Conservation (phyloP, 306 rosid species). For the Sechiopsis laciniata region DNA sequence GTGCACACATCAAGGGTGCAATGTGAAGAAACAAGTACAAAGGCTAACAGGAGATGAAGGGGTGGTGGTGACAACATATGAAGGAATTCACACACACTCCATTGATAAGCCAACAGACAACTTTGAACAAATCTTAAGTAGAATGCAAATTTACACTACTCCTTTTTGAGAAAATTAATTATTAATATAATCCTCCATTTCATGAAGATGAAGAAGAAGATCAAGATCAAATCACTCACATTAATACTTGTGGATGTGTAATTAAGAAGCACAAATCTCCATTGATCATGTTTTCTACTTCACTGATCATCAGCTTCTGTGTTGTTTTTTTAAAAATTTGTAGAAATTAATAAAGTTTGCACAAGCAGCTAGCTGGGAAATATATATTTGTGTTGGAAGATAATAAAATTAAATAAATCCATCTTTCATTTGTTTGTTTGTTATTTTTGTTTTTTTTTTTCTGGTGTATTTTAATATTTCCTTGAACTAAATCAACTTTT, state of each 20-base stretch:
- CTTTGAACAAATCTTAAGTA: slow-evolving; percentile 78
- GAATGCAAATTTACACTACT: slow-evolving; percentile 67
- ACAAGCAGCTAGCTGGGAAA: neutral
- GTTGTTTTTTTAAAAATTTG: too few relatives aligned
- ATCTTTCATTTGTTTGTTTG: neutral
- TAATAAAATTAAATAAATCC: neutral
- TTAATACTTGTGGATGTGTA: neutral
- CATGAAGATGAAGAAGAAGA: neutral
- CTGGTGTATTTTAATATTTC: too few relatives aligned
- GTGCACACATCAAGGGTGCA: slow-evolving; percentile 81
- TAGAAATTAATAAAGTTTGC: neutral
- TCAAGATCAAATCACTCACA: neutral
- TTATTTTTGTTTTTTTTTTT: too few relatives aligned
- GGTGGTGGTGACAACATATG: slow-evolving; percentile 50
- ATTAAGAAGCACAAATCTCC: too few relatives aligned
- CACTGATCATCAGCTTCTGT: too few relatives aligned
- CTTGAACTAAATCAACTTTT: too few relatives aligned
- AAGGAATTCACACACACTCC: slow-evolving; percentile 53
- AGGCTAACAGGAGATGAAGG: slow-evolving; percentile 76
- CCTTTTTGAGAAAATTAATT: slow-evolving; percentile 29
- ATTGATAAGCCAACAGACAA: slow-evolving; percentile 67
- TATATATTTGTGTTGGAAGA: neutral
- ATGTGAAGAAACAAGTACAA: slow-evolving; percentile 92
- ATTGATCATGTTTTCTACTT: too few relatives aligned
- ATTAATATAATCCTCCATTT: neutral